phyloP scores from a whole-genome alignment of 164 flowering plant genomes.

The Dillenia turbinata region DNA sequence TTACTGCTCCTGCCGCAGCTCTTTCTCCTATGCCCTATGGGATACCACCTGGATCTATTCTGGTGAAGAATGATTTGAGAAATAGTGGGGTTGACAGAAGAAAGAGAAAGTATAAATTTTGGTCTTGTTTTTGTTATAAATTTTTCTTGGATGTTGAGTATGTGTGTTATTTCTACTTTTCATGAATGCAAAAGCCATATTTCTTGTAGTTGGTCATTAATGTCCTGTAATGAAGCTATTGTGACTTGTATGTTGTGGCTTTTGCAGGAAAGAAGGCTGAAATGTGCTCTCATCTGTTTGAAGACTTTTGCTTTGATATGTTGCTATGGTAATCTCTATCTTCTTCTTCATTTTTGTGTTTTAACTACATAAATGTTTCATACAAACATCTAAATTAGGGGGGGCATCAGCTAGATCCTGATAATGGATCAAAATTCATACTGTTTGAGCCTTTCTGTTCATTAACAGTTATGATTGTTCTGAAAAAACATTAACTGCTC shows the following conservation, averaged over 20 bases:
- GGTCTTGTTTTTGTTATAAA: conserved; percentile 1
- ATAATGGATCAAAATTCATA: too few species aligned
- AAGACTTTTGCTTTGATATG: background rate
- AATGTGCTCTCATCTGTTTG: background rate
- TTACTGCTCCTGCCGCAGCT: conserved; percentile 31
- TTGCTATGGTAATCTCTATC: conserved; percentile 1
- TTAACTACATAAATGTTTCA: too few species aligned
- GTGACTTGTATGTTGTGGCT: conserved; percentile 8
- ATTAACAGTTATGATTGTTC: too few species aligned
- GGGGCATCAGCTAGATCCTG: too few species aligned
- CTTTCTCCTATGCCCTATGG: conserved; percentile 79
- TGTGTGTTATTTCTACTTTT: background rate
- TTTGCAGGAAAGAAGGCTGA: conserved; percentile 43
- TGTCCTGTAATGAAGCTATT: background rate
- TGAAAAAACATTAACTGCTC: too few species aligned
- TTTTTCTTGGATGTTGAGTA: background rate
- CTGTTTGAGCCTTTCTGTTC: too few species aligned
- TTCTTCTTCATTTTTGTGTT: background rate
- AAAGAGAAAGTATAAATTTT: conserved; percentile 63
- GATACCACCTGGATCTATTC: conserved; percentile 49
- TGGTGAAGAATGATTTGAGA: conserved; percentile 60
- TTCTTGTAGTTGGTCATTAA: background rate
- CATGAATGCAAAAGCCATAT: background rate
- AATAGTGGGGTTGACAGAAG: conserved; percentile 62
- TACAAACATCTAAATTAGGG: too few species aligned